Conservation (phyloP, 495 filamentous ascomycete genomes). For the Lineolata rhizophorae region DNA sequence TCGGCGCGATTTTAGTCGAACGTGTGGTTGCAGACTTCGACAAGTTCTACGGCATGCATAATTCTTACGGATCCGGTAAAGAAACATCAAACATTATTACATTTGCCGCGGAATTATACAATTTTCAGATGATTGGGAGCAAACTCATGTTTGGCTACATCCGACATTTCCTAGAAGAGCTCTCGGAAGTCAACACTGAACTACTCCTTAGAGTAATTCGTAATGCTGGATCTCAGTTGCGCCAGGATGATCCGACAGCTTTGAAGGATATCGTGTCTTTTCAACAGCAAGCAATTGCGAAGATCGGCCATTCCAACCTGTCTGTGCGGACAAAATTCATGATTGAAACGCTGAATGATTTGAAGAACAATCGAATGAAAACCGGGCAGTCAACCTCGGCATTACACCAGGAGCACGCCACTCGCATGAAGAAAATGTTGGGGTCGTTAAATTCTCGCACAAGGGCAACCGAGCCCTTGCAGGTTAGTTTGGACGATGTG, state of each 20-base stretch:
- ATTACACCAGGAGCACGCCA: constrained; percentile 49
- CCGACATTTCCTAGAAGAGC: constrained; percentile 44
- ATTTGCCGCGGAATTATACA: constrained; percentile 72
- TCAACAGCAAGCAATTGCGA: constrained; percentile 47
- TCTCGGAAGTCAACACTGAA: constrained; percentile 83
- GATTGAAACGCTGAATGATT: constrained; percentile 85
- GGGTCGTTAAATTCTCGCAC: constrained; percentile 49
- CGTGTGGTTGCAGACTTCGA: constrained; percentile 50
- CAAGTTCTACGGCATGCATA: constrained; percentile 22
- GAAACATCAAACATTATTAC: constrained; percentile 51
- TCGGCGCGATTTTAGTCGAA: constrained; percentile 69
- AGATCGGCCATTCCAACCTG: constrained; percentile 41
- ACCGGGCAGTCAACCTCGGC: constrained; percentile 37
- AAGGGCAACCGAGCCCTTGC: constrained; percentile 59
- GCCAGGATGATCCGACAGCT: constrained; percentile 77
- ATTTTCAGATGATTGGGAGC: constrained; percentile 67
- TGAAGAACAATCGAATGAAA: constrained; percentile 87
- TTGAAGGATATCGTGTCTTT: constrained; percentile 74
- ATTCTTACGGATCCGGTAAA: constrained; percentile 15
- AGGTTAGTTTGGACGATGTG: constrained; percentile 61
- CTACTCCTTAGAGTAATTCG: constrained; percentile 67
- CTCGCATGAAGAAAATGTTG: constrained; percentile 62
- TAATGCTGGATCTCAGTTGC: constrained; percentile 50
- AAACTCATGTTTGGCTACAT: constrained; percentile 80
- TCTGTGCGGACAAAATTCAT: constrained; percentile 91